Percentiles rank a stretch among this genome's conserved stretches.
These are phyloP conservation scores for Lentinula lateritia DNA, from an alignment of 768 basidiomycete genomes.

Conservation along the genomic window DNA sequence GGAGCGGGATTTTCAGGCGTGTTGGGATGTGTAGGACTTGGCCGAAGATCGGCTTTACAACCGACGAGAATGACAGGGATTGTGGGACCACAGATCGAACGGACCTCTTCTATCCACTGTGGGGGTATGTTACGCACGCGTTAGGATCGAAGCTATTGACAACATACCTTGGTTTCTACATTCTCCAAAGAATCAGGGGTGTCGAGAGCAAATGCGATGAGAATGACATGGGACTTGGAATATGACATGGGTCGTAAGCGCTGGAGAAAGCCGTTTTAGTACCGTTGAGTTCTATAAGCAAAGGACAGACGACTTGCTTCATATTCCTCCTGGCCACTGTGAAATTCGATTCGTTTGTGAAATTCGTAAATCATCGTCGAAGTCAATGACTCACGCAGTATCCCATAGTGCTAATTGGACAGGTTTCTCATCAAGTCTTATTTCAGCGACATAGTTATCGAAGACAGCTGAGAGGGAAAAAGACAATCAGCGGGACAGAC, in stretches of 20 bases:
- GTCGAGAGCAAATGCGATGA: slow-evolving; percentile 95
- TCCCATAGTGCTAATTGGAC: slow-evolving; percentile 98
- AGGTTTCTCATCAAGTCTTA: slow-evolving; percentile 93
- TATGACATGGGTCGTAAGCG: slow-evolving; percentile 95
- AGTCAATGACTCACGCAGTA: slow-evolving; percentile 75
- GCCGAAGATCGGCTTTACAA: slow-evolving; percentile 91
- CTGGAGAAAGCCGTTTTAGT: slow-evolving; percentile 29
- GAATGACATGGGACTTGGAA: slow-evolving; percentile 96
- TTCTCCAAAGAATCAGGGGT: slow-evolving; percentile 96
- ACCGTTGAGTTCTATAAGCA: not conserved
- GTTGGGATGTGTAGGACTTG: slow-evolving; percentile 41
- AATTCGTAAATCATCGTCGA: not conserved
- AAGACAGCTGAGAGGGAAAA: slow-evolving; percentile 67
- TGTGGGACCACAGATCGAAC: slow-evolving; percentile 87
- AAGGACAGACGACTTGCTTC: slow-evolving; percentile 49
- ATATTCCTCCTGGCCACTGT: slow-evolving; percentile 97
- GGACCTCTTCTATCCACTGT: slow-evolving; percentile 98
- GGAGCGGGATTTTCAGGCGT: slow-evolving; percentile 36
- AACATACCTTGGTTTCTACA: slow-evolving; percentile 79
- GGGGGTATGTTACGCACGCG: not conserved
- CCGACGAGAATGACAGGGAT: slow-evolving; percentile 96
- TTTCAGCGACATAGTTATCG: slow-evolving; percentile 99
- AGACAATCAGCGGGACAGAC: slow-evolving; percentile 13
- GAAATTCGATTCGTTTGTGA: not conserved
- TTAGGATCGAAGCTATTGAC: slow-evolving; percentile 11